These are phyloP conservation scores for Wickerhamomyces kurtzmanii DNA, from an alignment of 805 yeast genomes.

Conservation along the genomic window DNA sequence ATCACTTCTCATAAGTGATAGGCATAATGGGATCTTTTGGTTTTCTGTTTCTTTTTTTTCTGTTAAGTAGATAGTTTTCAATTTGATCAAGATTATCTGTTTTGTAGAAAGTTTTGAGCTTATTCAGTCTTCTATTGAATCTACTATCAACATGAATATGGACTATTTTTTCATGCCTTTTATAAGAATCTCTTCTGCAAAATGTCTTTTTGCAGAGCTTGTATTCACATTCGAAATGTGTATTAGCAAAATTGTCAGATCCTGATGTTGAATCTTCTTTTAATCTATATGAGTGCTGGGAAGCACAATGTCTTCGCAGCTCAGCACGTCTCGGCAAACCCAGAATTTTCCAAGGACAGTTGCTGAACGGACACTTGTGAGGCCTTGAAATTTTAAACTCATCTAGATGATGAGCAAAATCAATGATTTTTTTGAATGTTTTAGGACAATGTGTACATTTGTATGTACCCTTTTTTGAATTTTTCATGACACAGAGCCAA, in stretches of 20 bases:
- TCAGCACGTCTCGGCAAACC: slow-evolving; percentile 41
- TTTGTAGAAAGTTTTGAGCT: too few relatives aligned
- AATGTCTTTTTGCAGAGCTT: slow-evolving; percentile 35
- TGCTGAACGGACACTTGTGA: slow-evolving; percentile 32
- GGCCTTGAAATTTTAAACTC: slow-evolving; percentile 25
- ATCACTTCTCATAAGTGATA: too few relatives aligned
- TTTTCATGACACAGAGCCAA: slow-evolving; percentile 19
- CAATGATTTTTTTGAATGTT: slow-evolving; percentile 25
- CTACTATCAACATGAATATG: slow-evolving; percentile 31
- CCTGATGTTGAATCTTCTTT: neutral
- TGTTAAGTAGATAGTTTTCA: too few relatives aligned
- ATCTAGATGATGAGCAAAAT: slow-evolving; percentile 35
- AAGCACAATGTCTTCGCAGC: slow-evolving; percentile 37
- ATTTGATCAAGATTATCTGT: too few relatives aligned
- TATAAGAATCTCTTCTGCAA: slow-evolving; percentile 42
- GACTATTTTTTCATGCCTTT: slow-evolving; percentile 41
- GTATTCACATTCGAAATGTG: slow-evolving; percentile 16
- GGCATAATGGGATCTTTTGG: too few relatives aligned
- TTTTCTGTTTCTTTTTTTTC: too few relatives aligned
- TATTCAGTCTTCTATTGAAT: slow-evolving; percentile 25
- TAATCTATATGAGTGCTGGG: slow-evolving; percentile 25
- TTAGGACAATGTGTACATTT: slow-evolving; percentile 37
- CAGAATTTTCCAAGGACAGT: slow-evolving; percentile 38
- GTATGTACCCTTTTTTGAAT: slow-evolving; percentile 31
- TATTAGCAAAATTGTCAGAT: neutral